Conservation (phyloP, 1,139 yeast species). For the Geotrichum bryndzae region DNA sequence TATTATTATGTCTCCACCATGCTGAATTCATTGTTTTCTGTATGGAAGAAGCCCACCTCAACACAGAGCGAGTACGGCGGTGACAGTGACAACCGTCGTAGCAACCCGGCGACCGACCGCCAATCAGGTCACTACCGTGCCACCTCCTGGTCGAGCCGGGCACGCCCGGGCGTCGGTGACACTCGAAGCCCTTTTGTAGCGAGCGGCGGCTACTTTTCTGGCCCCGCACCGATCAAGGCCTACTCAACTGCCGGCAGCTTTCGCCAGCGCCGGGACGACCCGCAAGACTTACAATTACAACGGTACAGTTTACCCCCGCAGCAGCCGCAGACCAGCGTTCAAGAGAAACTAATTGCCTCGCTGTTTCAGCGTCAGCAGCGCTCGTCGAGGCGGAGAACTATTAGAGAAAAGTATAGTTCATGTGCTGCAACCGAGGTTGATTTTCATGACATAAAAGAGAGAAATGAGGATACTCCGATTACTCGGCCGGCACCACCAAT, state of each 20-base stretch:
- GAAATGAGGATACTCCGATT: not conserved
- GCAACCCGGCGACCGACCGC: not conserved
- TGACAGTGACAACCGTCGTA: not conserved
- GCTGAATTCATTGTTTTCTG: constrained; percentile 1
- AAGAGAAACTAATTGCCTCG: constrained; percentile 13
- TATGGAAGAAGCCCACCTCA: constrained; percentile 8
- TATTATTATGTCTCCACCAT: not conserved
- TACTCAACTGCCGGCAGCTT: constrained; percentile 12
- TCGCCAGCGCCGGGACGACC: not conserved
- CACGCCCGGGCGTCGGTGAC: not conserved
- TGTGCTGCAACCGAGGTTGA: constrained; percentile 17
- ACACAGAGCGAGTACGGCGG: constrained; percentile 9
- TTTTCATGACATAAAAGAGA: constrained; percentile 2
- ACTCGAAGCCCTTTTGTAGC: not conserved
- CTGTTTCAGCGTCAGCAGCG: constrained; percentile 14
- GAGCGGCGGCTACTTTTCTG: constrained; percentile 1
- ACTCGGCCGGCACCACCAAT: not conserved
- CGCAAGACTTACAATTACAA: not conserved
- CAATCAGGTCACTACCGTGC: not conserved
- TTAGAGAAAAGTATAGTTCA: constrained; percentile 4
- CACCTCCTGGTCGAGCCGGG: not conserved
- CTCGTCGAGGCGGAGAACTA: constrained; percentile 1
- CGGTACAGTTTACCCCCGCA: not conserved
- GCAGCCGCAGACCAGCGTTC: constrained; percentile 5
- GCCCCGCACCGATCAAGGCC: constrained; percentile 2